Conservation (phyloP, 129 eudicot genomes). For the Centaurea solstitialis region DNA sequence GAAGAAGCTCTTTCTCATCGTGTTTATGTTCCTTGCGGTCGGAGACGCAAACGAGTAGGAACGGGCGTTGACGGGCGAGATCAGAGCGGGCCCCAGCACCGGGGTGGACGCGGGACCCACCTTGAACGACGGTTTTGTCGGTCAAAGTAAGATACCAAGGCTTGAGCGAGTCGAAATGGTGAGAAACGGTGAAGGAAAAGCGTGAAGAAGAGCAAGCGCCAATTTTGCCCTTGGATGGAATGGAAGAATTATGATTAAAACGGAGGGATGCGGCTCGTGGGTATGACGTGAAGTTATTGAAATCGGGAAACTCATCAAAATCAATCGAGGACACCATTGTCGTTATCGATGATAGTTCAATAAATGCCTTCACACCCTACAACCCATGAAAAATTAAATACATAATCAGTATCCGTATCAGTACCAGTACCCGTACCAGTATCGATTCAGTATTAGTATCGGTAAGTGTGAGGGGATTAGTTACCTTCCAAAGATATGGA, state of each 20-base stretch:
- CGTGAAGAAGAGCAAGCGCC: constrained; percentile 86
- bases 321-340: constrained; percentile 75
- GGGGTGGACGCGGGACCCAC: constrained; percentile 68
- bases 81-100: constrained; percentile 62
- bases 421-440: neutral
- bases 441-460: neutral
- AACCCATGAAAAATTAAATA: neutral
- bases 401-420: neutral
- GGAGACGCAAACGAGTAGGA: constrained; percentile 70
- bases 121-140: constrained; percentile 70
- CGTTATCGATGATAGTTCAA: constrained; percentile 70
- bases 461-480: neutral
- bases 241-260: constrained; percentile 53
- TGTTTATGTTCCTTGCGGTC: constrained; percentile 43
- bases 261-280: constrained; percentile 88
- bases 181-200: constrained; percentile 88
- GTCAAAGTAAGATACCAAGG: constrained; percentile 90
- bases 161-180: constrained; percentile 79
- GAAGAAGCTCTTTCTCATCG: constrained; percentile 59
- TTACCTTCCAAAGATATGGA: constrained; percentile 98
- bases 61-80: constrained; percentile 69
- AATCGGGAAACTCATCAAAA: constrained; percentile 73
- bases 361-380: constrained; percentile 90
- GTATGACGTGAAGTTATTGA: constrained; percentile 61
- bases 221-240: constrained; percentile 51